phyloP scores from a whole-genome alignment of 2,329 filamentous ascomycete species.

The Exophiala sp. region DNA sequence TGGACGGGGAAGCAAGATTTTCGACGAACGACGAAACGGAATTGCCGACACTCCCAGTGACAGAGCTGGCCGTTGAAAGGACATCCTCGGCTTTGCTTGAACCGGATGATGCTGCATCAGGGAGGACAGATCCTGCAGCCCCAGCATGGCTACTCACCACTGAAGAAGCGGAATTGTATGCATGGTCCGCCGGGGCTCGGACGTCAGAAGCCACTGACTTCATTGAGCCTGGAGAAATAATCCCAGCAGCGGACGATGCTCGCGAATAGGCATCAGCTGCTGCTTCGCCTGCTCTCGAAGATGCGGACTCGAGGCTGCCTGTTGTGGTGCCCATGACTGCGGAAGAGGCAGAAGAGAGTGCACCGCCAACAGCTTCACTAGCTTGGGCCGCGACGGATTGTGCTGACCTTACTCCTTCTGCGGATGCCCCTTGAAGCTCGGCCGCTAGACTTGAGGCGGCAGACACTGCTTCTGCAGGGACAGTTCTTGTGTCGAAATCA shows the following conservation, averaged over 20 bases:
- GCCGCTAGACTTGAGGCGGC: slow-evolving; percentile 31
- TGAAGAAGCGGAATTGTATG: slow-evolving; percentile 18
- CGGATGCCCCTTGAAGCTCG: slow-evolving; percentile 23
- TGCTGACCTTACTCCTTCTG: slow-evolving; percentile 30
- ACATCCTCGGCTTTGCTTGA: slow-evolving; percentile 7
- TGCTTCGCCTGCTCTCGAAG: slow-evolving; percentile 28
- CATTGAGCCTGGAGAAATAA: slow-evolving; percentile 7
- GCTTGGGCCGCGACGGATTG: slow-evolving; percentile 24
- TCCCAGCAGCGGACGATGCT: slow-evolving; percentile 11
- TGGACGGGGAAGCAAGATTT: slow-evolving; percentile 8
- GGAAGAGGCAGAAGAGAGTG: slow-evolving; percentile 21
- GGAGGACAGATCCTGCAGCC: slow-evolving; percentile 24
- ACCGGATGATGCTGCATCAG: slow-evolving; percentile 9
- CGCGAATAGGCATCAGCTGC: slow-evolving; percentile 21
- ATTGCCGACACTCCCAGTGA: background rate
- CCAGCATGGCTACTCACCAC: slow-evolving; percentile 32
- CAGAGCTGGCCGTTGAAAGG: slow-evolving; percentile 5
- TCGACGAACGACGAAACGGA: slow-evolving; percentile 10
- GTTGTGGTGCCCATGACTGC: slow-evolving; percentile 31
- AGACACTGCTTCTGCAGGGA: slow-evolving; percentile 50
- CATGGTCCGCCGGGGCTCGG: slow-evolving; percentile 30
- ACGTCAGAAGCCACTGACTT: slow-evolving; percentile 31
- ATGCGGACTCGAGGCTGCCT: slow-evolving; percentile 34
- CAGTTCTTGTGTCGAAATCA: slow-evolving; percentile 66
- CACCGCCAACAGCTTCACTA: slow-evolving; percentile 30